A percentile compares a stretch with the other conserved stretches of the same genome.
These are phyloP conservation scores for Sanghuangporus baumii DNA, from an alignment of 1,284 basidiomycete species.

Conservation along the genomic window DNA sequence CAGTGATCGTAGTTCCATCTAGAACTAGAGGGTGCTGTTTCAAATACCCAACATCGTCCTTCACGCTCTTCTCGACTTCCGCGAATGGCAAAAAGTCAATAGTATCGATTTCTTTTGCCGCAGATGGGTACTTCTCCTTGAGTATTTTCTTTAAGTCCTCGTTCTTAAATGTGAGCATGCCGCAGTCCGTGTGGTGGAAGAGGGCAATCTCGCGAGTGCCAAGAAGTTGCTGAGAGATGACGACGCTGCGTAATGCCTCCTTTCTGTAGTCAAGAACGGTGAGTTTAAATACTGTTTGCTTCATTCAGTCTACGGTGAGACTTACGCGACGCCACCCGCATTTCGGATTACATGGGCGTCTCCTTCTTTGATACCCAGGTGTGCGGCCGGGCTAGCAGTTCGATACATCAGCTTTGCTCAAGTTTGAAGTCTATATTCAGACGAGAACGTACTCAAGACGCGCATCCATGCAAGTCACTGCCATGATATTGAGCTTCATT, in stretches of 20 bases:
- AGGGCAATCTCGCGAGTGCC: conserved; percentile 62
- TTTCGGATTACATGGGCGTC: conserved; percentile 68
- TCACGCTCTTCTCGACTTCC: conserved; percentile 48
- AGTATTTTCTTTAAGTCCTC: conserved; percentile 45
- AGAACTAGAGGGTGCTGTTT: conserved; percentile 50
- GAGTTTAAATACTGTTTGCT: background rate
- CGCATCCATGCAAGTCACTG: conserved; percentile 69
- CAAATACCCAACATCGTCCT: conserved; percentile 51
- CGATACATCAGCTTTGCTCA: background rate
- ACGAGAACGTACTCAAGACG: conserved; percentile 39
- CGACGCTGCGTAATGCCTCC: conserved; percentile 59
- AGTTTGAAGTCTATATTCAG: background rate
- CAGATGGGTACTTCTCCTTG: conserved; percentile 39
- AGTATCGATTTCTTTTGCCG: conserved; percentile 37
- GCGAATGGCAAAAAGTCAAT: conserved; percentile 57
- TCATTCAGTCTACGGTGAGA: conserved; percentile 15
- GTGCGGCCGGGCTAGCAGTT: conserved; percentile 42
- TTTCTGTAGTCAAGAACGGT: conserved; percentile 31
- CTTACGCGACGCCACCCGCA: conserved; percentile 57
- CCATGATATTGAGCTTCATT: background rate
- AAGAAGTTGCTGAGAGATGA: conserved; percentile 63
- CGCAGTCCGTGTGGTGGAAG: conserved; percentile 64
- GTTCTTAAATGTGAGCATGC: conserved; percentile 58
- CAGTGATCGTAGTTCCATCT: conserved; percentile 48
- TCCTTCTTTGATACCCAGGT: conserved; percentile 57